Evolutionary conservation across 2,329 filamentous ascomycete species (phyloP).

Genomic region (Talaromyces rugulosus): DNA sequence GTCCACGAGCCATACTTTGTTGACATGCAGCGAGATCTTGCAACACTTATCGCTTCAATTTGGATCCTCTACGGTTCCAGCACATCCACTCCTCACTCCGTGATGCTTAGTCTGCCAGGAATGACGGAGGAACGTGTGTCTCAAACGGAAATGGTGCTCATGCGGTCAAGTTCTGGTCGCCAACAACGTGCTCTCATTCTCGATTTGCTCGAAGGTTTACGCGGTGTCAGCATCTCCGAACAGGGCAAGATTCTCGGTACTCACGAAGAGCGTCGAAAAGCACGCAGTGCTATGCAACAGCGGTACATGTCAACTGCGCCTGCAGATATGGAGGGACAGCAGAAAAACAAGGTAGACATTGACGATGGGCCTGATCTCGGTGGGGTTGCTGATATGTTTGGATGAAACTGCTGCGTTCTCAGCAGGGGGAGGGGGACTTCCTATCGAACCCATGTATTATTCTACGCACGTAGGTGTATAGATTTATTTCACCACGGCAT

Average conservation of each 20-base stretch:
- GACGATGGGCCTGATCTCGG: conserved; percentile 48
- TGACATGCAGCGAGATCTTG: conserved; percentile 89
- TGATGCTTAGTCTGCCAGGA: conserved; percentile 76
- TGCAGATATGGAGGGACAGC: conserved; percentile 38
- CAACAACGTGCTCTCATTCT: conserved; percentile 77
- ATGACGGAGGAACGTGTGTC: conserved; percentile 67
- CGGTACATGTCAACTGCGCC: conserved; percentile 36
- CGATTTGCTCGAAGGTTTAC: conserved; percentile 77
- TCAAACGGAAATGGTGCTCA: conserved; percentile 57
- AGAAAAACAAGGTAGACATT: conserved; percentile 36
- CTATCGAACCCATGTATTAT: not conserved
- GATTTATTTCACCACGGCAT: not conserved
- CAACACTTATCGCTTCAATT: conserved; percentile 80
- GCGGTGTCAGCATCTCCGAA: conserved; percentile 89
- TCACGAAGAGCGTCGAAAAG: conserved; percentile 38
- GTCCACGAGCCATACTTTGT: conserved; percentile 96
- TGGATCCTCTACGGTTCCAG: conserved; percentile 68
- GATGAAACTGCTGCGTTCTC: conserved; percentile 21
- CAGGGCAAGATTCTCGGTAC: conserved; percentile 70
- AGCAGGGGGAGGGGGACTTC: not conserved
- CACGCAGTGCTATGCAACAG: conserved; percentile 38
- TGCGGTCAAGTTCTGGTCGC: conserved; percentile 55
- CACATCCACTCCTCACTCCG: conserved; percentile 65
- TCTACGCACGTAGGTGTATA: not conserved
- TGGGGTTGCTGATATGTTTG: conserved; percentile 53